Conservation (phyloP, 768 basidiomycete species). For the Tulasnella sp. region DNA sequence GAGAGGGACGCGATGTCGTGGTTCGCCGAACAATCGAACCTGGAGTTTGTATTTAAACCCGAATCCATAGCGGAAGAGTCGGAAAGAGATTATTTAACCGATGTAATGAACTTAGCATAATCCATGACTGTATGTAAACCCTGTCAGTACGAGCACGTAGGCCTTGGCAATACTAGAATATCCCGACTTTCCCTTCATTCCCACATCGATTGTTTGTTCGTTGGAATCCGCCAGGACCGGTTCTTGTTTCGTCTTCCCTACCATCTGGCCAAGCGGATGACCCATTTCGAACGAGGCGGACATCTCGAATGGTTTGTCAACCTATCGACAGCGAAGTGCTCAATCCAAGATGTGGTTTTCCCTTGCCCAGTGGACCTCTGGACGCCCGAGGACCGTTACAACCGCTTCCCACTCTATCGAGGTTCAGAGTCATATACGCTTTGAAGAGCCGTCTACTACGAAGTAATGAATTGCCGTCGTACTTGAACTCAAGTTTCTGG, state of each 20-base stretch:
- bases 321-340: background rate
- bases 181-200: background rate
- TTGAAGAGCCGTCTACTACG: too few relatives aligned
- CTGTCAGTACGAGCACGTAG: background rate
- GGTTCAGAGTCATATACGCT: too few relatives aligned
- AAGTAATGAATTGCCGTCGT: too few relatives aligned
- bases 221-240: background rate
- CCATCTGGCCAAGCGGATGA: background rate
- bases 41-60: too few relatives aligned
- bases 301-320: background rate
- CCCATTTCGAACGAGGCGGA: background rate
- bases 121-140: background rate
- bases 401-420: too few relatives aligned
- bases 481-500: too few relatives aligned
- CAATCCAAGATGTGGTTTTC: too few relatives aligned
- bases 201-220: conserved; percentile 4
- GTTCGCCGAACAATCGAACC: too few relatives aligned
- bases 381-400: too few relatives aligned
- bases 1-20: background rate
- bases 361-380: too few relatives aligned
- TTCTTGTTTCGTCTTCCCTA: background rate
- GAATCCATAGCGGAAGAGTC: too few relatives aligned
- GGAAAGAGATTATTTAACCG: background rate
- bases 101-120: background rate
- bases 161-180: background rate